phyloP scores from a whole-genome alignment of 176 grass and related monocot species.

The Panicum miliaceum region DNA sequence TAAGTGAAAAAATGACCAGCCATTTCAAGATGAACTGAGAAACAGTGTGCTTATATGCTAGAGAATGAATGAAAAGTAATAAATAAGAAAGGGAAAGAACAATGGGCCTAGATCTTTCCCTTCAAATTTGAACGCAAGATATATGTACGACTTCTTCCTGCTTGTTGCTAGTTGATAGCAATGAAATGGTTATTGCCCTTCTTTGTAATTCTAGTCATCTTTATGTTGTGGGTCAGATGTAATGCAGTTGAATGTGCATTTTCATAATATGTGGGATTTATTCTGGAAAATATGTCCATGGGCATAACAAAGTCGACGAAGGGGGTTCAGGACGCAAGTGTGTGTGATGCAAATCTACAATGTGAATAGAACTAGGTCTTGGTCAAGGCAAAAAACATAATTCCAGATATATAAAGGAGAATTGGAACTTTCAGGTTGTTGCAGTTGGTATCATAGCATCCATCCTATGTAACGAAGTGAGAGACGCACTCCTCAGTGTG shows the following conservation, averaged over 20 bases:
- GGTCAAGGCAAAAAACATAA: neutral
- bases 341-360: neutral
- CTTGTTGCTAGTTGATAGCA: neutral
- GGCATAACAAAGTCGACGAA: neutral
- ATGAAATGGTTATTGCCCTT: neutral
- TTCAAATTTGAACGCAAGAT: neutral
- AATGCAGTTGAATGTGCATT: neutral
- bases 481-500: neutral
- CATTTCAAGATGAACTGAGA: neutral
- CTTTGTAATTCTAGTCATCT: neutral
- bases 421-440: neutral
- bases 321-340: neutral
- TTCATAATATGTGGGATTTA: neutral
- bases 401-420: neutral
- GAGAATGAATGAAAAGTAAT: neutral
- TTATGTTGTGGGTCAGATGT: neutral
- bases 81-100: neutral
- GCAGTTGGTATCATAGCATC: neutral
- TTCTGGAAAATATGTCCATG: slow-evolving; percentile 1
- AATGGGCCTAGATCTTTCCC: neutral
- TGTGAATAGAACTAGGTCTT: neutral
- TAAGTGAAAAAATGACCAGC: neutral
- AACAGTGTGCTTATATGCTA: neutral
- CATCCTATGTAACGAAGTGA: neutral
- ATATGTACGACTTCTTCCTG: neutral